Conservation (phyloP, 108 stramenopile species). For the Conticribra guillardii region DNA sequence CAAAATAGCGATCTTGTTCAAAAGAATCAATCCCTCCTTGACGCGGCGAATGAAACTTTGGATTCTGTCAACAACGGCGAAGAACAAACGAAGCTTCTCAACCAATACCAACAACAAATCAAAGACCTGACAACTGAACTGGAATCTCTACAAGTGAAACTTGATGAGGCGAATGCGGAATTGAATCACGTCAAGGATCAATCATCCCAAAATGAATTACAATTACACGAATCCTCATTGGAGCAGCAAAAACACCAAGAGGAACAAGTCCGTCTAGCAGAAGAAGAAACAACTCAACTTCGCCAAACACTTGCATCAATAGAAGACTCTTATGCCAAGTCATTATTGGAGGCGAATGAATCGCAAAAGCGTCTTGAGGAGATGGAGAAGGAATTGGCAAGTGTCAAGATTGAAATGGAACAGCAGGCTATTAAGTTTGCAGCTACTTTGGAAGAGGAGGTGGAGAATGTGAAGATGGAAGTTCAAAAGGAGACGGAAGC, state of each 20-base stretch:
- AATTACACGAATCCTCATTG: not conserved
- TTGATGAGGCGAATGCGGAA: slow-evolving; percentile 2
- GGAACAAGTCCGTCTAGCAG: not conserved
- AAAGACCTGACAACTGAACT: slow-evolving; percentile 19
- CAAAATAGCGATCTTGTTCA: slow-evolving; percentile 9
- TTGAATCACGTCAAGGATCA: slow-evolving; percentile 9
- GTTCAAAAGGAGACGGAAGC: not conserved
- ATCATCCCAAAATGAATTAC: not conserved
- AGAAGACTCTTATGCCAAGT: slow-evolving; percentile 5
- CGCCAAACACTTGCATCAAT: slow-evolving; percentile 7
- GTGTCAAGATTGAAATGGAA: slow-evolving; percentile 6
- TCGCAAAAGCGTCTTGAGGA: slow-evolving; percentile 6
- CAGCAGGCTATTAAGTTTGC: not conserved
- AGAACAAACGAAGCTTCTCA: slow-evolving; percentile 3
- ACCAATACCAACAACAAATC: slow-evolving; percentile 23
- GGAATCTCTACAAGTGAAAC: slow-evolving; percentile 8
- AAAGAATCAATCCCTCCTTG: slow-evolving; percentile 7
- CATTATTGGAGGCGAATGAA: slow-evolving; percentile 13
- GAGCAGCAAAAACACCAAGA: slow-evolving; percentile 3
- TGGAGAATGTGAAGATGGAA: not conserved
- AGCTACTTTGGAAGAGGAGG: slow-evolving; percentile 5
- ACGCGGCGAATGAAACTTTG: not conserved
- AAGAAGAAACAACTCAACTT: slow-evolving; percentile 4
- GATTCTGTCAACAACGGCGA: not conserved
- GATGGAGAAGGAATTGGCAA: slow-evolving; percentile 8